These are phyloP conservation scores for Heritiera littoralis DNA, from an alignment of 345 rosid genomes.

Conservation along the genomic window DNA sequence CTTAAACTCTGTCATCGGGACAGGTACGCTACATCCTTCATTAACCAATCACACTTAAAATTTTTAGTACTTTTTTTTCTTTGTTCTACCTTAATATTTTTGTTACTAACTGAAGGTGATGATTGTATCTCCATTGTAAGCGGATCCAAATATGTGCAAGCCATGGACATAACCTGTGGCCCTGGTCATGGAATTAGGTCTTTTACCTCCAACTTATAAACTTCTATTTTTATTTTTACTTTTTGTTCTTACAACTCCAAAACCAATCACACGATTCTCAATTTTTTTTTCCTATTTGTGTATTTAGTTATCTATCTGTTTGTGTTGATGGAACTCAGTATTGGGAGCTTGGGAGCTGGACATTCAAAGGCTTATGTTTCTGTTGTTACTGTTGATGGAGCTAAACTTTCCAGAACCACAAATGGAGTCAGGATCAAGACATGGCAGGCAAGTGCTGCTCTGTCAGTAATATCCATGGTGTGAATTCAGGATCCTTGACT, in stretches of 20 bases:
- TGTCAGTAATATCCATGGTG: neutral
- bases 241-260: neutral
- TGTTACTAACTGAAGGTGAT: conserved; percentile 52
- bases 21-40: conserved; percentile 39
- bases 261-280: neutral
- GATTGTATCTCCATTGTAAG: conserved; percentile 73
- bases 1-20: conserved; percentile 45
- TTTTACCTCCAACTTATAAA: neutral
- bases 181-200: conserved; percentile 84
- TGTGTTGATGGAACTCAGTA: conserved; percentile 38
- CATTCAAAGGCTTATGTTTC: conserved; percentile 65
- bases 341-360: conserved; percentile 73
- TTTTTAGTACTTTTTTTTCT: neutral
- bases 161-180: conserved; percentile 54
- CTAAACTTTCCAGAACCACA: conserved; percentile 58
- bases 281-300: neutral
- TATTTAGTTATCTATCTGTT: neutral
- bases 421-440: conserved; percentile 95
- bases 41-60: neutral
- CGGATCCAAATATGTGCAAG: conserved; percentile 56
- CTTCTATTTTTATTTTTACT: neutral
- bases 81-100: neutral
- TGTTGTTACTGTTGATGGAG: conserved; percentile 60
- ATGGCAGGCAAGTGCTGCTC: conserved; percentile 59
- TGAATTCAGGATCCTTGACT: neutral